Evolutionary conservation across 2,329 filamentous ascomycete species (phyloP), one percentile per base, ranked within the genome.

Genomic region (Alternaria atra): DNA sequence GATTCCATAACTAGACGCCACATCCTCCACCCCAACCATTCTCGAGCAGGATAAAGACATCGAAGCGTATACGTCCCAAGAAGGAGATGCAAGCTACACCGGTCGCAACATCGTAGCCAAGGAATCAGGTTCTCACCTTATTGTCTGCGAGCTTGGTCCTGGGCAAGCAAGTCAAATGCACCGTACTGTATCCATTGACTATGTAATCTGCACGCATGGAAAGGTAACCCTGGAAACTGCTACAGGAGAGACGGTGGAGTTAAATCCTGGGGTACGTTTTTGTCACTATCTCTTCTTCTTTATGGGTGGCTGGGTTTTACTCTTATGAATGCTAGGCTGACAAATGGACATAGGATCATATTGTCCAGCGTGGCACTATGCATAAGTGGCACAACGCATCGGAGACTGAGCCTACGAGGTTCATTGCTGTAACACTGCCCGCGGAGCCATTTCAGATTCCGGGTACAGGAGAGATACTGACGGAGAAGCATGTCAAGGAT

Each of bases 21-120:
- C 82, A 5, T 73, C 76, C 29, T 43, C 65, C 47, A 78, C 80
- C 61, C 81, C 80, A 4, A 67, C 79, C 0, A 70, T 79, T 55
- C 74, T 84, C 20, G 80, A 79, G 69, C 52, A 63, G 48, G 79
- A 83, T 62, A 70, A 63, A n/a, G 82, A 84, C 72, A 63, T 84
- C 34, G 56, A 60, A 2, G 70, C 64, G 27, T 82, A 84, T 69
- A 60, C 64, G 1, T 25, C 46, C 2, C 2, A 3, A 35, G 46
- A 48, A n/a, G 46, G 46, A 25, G 47, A 61, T 7, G 47, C 58
- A 2, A 60, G 58, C 15, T 53, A 65, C 59, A 61, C 55, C 13
- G 47, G 34, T n/a, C 57, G 47, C 8, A 44, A 55, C 47, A 71
- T 71, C 32, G 67, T 71, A n/a, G 44, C 40, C 54, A 15, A 69